These are phyloP conservation scores for Thielaviopsis musarum DNA, from an alignment of 2,329 filamentous ascomycete genomes.

Conservation along the genomic window DNA sequence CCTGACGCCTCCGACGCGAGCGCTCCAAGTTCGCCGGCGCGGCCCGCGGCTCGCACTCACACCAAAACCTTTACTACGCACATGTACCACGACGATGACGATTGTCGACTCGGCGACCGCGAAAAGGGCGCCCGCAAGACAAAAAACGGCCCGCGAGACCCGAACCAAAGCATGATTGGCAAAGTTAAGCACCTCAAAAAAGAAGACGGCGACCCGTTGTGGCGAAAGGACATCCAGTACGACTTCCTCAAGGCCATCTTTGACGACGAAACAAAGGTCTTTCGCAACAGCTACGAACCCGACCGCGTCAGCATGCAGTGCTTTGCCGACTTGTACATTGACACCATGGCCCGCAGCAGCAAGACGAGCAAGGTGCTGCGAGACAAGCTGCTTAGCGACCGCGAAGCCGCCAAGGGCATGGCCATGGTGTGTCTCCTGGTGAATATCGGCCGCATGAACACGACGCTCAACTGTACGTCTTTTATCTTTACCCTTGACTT, in stretches of 20 bases:
- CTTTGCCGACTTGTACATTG: constrained; percentile 94
- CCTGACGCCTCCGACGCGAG: constrained; percentile 30
- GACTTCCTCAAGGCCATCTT: constrained; percentile 72
- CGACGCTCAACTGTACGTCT: constrained; percentile 81
- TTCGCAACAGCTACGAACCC: constrained; percentile 77
- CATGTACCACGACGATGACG: constrained; percentile 30
- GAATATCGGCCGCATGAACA: constrained; percentile 97
- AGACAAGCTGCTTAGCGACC: constrained; percentile 86
- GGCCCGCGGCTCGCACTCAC: constrained; percentile 18
- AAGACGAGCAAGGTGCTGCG: constrained; percentile 98
- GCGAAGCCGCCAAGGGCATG: constrained; percentile 89
- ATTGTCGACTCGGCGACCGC: constrained; percentile 24
- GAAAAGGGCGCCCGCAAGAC: constrained; percentile 21
- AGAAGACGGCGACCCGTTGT: constrained; percentile 72
- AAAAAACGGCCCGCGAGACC: constrained; percentile 18
- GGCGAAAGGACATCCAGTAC: constrained; percentile 77
- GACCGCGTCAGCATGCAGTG: constrained; percentile 43
- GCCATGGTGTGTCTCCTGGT: constrained; percentile 97
- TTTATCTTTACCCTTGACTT: neutral
- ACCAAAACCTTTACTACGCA: constrained; percentile 30
- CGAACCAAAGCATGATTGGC: constrained; percentile 28
- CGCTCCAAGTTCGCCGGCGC: constrained; percentile 28
- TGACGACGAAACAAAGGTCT: constrained; percentile 56
- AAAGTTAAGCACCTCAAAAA: constrained; percentile 81
- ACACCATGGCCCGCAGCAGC: constrained; percentile 95